These are phyloP conservation scores for Fusarium sp. DNA, from an alignment of 2,329 filamentous ascomycete species.

Conservation along the genomic window DNA sequence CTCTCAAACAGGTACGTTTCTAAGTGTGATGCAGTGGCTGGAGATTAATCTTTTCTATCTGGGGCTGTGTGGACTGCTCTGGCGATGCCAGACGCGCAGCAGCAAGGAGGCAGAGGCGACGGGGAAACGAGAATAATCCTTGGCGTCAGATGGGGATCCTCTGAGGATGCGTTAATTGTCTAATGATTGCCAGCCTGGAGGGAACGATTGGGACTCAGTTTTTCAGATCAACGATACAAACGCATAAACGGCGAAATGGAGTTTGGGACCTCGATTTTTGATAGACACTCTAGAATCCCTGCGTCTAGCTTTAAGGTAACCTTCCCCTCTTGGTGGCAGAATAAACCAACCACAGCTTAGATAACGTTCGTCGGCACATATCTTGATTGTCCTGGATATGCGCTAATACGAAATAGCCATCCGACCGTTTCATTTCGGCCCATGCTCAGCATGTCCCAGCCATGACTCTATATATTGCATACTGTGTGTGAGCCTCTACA, in stretches of 20 bases:
- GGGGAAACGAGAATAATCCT: constrained; percentile 29
- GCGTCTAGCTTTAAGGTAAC: no score
- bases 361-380: no score
- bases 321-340: no score
- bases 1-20: background rate
- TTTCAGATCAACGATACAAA: constrained; percentile 3
- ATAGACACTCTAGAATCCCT: background rate
- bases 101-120: constrained; percentile 29
- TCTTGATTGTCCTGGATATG: no score
- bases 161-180: constrained; percentile 4
- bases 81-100: constrained; percentile 39
- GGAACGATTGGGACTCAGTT: background rate
- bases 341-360: no score
- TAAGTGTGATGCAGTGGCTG: constrained; percentile 36
- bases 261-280: constrained; percentile 1
- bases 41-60: constrained; percentile 46
- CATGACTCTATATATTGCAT: no score
- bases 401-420: no score
- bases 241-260: constrained; percentile 19
- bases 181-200: constrained; percentile 18
- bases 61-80: constrained; percentile 47
- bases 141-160: constrained; percentile 41
- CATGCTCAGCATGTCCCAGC: no score
- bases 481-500: no score
- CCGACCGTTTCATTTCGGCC: no score